Evolutionary conservation across 164 flowering plant genomes (phyloP), one percentile per base, ranked within the genome.

Genomic region (Echeveria elegans): DNA sequence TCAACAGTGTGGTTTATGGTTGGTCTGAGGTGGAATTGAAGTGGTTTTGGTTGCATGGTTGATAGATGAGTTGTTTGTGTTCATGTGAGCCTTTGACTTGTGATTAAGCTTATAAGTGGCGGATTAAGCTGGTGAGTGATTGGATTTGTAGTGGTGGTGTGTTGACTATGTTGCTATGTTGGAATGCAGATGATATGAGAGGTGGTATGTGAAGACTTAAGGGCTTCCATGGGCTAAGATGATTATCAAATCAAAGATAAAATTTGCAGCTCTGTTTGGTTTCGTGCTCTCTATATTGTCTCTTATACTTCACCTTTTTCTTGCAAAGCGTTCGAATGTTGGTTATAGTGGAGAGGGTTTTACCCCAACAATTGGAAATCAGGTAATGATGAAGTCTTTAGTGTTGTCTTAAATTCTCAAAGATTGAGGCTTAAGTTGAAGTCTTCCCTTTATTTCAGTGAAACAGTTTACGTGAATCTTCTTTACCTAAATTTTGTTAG

Each of bases 171-270:
- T 52, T 52, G 58, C 23, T 56, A 32, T 56, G 59, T 23, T 53
- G 31, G 28, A 29, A 56, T 56, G 61, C 61, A 56, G 61, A 56
- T 29, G 60, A 29, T 15, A 56, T 56, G 61, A 56, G 32, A 10
- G 32, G 41, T 21, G 41, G 41, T 37, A 34, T 40, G 43, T 21
- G 26, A 63, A 34, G 66, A 62, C 14, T n/a, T n/a, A 36, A 24
- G 66, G 28, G 29, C 41, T 29, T 65, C 68, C 62, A 72, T 67
- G 78, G 70, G 65, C 63, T 16, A 77, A 72, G 72, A 85, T 84
- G 92, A 77, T 82, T 63, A 76, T 83, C 78, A 87, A 76, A 80
- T 87, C 98, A 12, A 90, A 80, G 78, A 83, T 90, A 63, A 93
- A 90, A 80, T 83, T 88, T 90, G 82, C 82, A 0, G 92, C 90